These are phyloP conservation scores for Schizothecium vesticola DNA, from an alignment of 495 filamentous ascomycete genomes.

Conservation along the genomic window DNA sequence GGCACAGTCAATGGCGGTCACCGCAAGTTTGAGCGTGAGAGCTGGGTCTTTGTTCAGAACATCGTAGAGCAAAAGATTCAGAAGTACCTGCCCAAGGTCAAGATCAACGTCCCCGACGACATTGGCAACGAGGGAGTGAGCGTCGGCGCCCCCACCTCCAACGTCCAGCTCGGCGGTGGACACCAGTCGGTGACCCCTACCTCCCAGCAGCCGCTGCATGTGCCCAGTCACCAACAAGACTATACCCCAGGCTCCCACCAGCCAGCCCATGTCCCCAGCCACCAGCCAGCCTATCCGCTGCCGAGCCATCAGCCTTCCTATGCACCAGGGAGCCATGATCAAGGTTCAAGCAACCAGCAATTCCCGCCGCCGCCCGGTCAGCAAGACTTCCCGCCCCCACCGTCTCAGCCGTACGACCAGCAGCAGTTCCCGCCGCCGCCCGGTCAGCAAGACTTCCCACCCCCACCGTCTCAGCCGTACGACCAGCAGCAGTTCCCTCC, in stretches of 20 bases:
- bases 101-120: constrained; percentile 32
- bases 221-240: constrained; percentile 12
- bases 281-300: neutral
- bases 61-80: constrained; percentile 34
- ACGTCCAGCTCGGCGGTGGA: constrained; percentile 23
- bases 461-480: constrained; percentile 13
- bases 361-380: neutral
- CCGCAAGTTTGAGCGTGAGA: constrained; percentile 33
- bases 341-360: neutral
- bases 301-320: neutral
- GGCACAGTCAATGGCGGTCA: constrained; percentile 32
- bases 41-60: constrained; percentile 34
- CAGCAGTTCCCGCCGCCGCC: no score
- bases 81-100: constrained; percentile 33
- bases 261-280: neutral
- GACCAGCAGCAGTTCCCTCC: constrained; percentile 4
- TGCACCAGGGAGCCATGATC: neutral
- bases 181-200: constrained; percentile 17
- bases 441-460: constrained; percentile 10
- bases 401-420: constrained; percentile 7
- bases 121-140: constrained; percentile 33
- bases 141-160: constrained; percentile 22
- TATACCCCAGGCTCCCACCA: neutral
- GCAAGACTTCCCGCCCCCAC: constrained; percentile 13
- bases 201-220: constrained; percentile 2